A percentile compares a stretch with the other conserved stretches of the same genome.
These are phyloP conservation scores for Pyrenophora teres DNA, from an alignment of 2,329 filamentous ascomycete genomes.

Conservation along the genomic window DNA sequence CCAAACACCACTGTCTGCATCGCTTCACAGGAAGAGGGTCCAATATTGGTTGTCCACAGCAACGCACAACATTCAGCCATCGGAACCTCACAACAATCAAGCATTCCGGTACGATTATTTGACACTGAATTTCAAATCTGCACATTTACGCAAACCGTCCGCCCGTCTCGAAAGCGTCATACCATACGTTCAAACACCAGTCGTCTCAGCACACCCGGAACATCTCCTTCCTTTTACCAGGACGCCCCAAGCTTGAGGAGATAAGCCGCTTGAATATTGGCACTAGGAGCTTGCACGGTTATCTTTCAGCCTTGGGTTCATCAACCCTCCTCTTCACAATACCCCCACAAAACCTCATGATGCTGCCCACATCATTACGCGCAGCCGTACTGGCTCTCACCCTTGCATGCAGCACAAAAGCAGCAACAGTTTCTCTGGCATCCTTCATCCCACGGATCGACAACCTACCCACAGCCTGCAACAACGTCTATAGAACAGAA, in stretches of 20 bases:
- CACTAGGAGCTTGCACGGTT: conserved; percentile 15
- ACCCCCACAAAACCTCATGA: conserved; percentile 23
- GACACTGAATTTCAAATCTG: conserved; percentile 24
- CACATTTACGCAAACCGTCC: conserved; percentile 23
- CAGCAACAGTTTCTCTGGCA: conserved; percentile 48
- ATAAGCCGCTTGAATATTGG: conserved; percentile 11
- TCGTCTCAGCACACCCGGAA: conserved; percentile 32
- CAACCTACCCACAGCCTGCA: conserved; percentile 47
- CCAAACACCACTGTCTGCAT: conserved; percentile 1
- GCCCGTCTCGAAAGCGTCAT: conserved; percentile 35
- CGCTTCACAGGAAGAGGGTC: not conserved
- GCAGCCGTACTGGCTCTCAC: conserved; percentile 28
- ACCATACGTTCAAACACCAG: conserved; percentile 25
- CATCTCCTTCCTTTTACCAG: conserved; percentile 6
- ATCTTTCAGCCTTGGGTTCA: conserved; percentile 12
- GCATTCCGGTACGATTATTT: conserved; percentile 10
- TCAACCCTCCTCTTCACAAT: conserved; percentile 9
- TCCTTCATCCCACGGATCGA: conserved; percentile 52
- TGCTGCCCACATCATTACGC: conserved; percentile 26
- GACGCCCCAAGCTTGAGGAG: conserved; percentile 10
- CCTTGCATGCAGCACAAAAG: conserved; percentile 24
- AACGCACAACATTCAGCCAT: conserved; percentile 23
- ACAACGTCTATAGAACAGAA: conserved; percentile 47
- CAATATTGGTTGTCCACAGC: conserved; percentile 7
- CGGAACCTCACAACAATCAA: conserved; percentile 13